Percentiles rank a stretch among this genome's conserved stretches.
These are phyloP conservation scores for Candida endomychidarum DNA, from an alignment of 805 yeast genomes.

Conservation along the genomic window DNA sequence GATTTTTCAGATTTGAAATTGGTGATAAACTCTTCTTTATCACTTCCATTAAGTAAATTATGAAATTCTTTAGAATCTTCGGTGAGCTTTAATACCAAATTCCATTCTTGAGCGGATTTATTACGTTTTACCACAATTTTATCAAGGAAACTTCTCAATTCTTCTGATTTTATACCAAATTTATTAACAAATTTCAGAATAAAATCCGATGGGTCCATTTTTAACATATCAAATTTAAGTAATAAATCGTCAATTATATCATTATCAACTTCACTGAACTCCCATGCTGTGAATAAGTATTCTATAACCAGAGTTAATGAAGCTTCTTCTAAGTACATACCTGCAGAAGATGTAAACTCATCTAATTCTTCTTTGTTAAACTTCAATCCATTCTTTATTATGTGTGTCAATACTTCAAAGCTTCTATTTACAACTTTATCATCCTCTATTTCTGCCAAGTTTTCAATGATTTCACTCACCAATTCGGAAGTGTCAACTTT, in stretches of 20 bases:
- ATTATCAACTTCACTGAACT: conserved; percentile 2
- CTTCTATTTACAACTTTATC: conserved; percentile 7
- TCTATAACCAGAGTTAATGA: background rate
- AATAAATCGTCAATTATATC: conserved; percentile 14
- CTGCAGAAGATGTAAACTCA: conserved; percentile 10
- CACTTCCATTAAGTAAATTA: conserved; percentile 1
- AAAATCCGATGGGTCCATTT: conserved; percentile 9
- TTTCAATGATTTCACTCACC: conserved; percentile 11
- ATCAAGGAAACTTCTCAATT: conserved; percentile 30
- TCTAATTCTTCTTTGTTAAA: conserved; percentile 4
- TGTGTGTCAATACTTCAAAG: conserved; percentile 4
- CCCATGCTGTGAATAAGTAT: conserved; percentile 10
- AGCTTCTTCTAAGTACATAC: conserved; percentile 8
- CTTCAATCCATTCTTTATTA: background rate
- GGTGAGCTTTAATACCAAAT: conserved; percentile 20
- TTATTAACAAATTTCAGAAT: conserved; percentile 4
- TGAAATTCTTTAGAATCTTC: conserved; percentile 12
- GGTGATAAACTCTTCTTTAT: conserved; percentile 5
- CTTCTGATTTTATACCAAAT: conserved; percentile 9
- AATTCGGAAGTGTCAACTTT: conserved; percentile 1
- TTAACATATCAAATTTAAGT: conserved; percentile 9
- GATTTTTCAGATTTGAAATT: conserved; percentile 1
- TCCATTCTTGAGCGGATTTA: conserved; percentile 22
- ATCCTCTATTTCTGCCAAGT: conserved; percentile 11
- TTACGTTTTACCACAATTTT: conserved; percentile 25